Base-by-base conservation (phyloP, 2,329 filamentous ascomycete species). In the Claviceps digitariae region DNA sequence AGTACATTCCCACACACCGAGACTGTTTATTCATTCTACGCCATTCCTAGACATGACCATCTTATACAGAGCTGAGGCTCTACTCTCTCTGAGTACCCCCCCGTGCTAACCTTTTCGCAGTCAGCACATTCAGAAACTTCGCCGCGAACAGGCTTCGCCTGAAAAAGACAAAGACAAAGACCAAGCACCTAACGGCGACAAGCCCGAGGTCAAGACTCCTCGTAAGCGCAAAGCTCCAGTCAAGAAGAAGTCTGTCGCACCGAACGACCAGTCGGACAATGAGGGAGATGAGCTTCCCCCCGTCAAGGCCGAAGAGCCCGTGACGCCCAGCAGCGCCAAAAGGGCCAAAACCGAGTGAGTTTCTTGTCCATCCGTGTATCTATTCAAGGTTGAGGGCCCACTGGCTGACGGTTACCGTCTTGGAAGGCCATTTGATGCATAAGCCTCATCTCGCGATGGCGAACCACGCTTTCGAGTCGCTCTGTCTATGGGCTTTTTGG, bases 101-200 rank as follows among this genome's bases (percentile, higher is more conserved):
- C n/a, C n/a, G n/a, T n/a, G n/a, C n/a, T n/a, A n/a, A n/a, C 45
- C 43, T 15, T 21, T 2, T 43, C 52, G 51, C 49, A 75, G 73
- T 47, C 73, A 75, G 59, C 73, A 75, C 36, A 66, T 75, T 8
- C 69, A 72, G 57, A 75, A 74, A 57, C 65, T 75, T 3, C 69
- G 69, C 55, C 64, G 67, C 6, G 67, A 68, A n/a, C 61, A 60
- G 5, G 43, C 56, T 13, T 60, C 53, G 8, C 57, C 65, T 21
- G 46, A 62, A 34, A 60, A 57, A 17, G 58, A 25, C 3, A 15
- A 45, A 45, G 43, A n/a, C n/a, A n/a, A n/a, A n/a, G 12, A 8
- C 12, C 58, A 0, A 0, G 52, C 60, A 1, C 50, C 50, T 15
- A 63, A 48, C 31, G 50, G 41, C 50, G 31, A 38, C 29, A 25